Evolutionary conservation across 2,329 filamentous ascomycete species (phyloP), one percentile per base, ranked within the genome.

Genomic region (Tolypocladium album): DNA sequence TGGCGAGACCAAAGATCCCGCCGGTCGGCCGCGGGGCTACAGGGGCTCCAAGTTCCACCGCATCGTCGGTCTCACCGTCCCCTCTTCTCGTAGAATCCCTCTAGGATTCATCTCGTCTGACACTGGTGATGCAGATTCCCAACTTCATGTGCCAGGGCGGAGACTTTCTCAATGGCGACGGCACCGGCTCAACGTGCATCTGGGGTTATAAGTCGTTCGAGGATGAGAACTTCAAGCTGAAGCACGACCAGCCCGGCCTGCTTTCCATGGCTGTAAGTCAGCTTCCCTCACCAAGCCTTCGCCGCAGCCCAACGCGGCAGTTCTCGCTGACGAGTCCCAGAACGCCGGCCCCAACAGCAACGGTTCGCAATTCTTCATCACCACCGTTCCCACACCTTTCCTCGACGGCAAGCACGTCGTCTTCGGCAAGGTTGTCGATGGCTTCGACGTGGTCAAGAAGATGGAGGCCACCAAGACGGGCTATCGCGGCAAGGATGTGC

Each of bases 81-180:
- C 13, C n/a, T 42, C 59, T 24, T 42, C 34, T 42, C n/a, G 31
- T 20, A 38, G 8, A 38, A 38, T 38, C 36, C n/a, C 36, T 60
- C 34, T 39, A 38, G 59, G 12, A 38, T 3, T 38, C 20, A n/a
- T 11, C 6, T 47, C 56, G 27, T 52, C 60, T 67, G 45, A 62
- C 36, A 24, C 5, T 17, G n/a, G 20, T 4, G 20, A 2, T 27
- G 20, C 20, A 95, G 90, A 96, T 97, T 73, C 90, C 89, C 76
- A 89, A 90, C 69, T 97, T 97, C 78, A 97, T 97, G 93, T 89
- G 94, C 69, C 94, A 99, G 74, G 93, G 93, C 55, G 94, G 94
- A 59, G 94, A 99, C 74, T 97, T 97, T 73, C 79, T 96, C 63
- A 92, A 96, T 68, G 90, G 92, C 58, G 90, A 97, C 73, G 94